phyloP scores from a whole-genome alignment of 306 rosid genomes.

The Echinosophora koreensis region DNA sequence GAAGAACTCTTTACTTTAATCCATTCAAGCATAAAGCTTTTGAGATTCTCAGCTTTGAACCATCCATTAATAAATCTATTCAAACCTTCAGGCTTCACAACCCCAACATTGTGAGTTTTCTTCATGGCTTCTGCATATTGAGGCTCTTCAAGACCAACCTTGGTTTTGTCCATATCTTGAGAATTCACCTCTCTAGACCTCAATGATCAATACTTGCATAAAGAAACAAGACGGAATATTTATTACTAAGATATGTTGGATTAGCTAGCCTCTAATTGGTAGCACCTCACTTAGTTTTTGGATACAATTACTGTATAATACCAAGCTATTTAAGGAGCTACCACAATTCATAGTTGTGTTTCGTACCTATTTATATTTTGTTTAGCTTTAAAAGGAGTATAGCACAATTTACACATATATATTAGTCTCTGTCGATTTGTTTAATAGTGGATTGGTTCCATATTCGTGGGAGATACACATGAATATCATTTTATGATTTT shows the following conservation, averaged over 20 bases:
- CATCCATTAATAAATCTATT: conserved; percentile 8
- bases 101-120: neutral
- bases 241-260: neutral
- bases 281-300: conserved; percentile 26
- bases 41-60: conserved; percentile 44
- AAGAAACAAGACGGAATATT: neutral
- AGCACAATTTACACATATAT: neutral
- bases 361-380: neutral
- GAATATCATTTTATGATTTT: conserved; percentile 15
- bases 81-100: conserved; percentile 19
- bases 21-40: conserved; percentile 48
- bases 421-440: neutral
- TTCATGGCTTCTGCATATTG: conserved; percentile 24
- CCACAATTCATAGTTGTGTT: neutral
- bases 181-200: neutral
- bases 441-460: conserved; percentile 12
- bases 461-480: neutral
- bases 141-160: conserved; percentile 30
- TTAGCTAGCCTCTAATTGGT: too few relatives aligned
- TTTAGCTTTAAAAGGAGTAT: neutral
- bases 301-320: neutral
- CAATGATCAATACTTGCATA: neutral
- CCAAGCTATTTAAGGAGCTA: conserved; percentile 33
- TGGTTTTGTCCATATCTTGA: conserved; percentile 31
- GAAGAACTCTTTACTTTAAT: conserved; percentile 29